These are phyloP conservation scores for Macrophomina pseudophaseolina DNA, from an alignment of 2,329 filamentous ascomycete genomes.

Conservation along the genomic window DNA sequence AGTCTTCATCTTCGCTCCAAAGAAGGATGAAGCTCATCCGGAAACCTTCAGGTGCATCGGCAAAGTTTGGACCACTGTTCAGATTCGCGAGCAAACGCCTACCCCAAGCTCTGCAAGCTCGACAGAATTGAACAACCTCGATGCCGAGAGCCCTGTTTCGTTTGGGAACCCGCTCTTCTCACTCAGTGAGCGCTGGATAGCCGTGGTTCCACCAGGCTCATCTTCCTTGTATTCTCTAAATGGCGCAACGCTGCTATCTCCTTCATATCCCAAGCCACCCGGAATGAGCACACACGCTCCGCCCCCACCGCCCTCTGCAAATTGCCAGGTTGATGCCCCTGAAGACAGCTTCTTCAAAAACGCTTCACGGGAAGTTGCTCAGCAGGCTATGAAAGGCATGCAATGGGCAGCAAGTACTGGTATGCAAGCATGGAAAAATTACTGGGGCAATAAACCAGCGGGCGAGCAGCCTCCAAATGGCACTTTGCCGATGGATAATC, in stretches of 20 bases:
- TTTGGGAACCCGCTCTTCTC: constrained; percentile 70
- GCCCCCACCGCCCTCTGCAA: constrained; percentile 70
- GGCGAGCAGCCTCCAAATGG: constrained; percentile 31
- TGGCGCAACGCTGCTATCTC: constrained; percentile 63
- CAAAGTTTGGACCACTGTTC: constrained; percentile 90
- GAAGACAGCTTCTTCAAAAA: constrained; percentile 76
- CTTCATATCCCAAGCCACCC: constrained; percentile 59
- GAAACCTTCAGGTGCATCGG: constrained; percentile 70
- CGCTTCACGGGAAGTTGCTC: constrained; percentile 77
- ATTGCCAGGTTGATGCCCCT: constrained; percentile 73
- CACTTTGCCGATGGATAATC: constrained; percentile 25
- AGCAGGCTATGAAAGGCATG: constrained; percentile 75
- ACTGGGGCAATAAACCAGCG: constrained; percentile 64
- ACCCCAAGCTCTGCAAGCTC: constrained; percentile 44
- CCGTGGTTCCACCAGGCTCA: constrained; percentile 74
- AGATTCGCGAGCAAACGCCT: constrained; percentile 52
- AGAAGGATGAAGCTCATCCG: constrained; percentile 31
- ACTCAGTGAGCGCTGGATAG: constrained; percentile 75
- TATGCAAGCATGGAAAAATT: constrained; percentile 77
- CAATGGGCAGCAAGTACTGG: constrained; percentile 80
- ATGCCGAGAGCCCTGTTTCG: constrained; percentile 40
- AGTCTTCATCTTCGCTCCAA: constrained; percentile 71
- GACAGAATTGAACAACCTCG: constrained; percentile 40
- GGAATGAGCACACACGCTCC: constrained; percentile 65
- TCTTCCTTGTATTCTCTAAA: constrained; percentile 73